Evolutionary conservation across 83 land plant species (phyloP).

Genomic region (Thuja plicata): DNA sequence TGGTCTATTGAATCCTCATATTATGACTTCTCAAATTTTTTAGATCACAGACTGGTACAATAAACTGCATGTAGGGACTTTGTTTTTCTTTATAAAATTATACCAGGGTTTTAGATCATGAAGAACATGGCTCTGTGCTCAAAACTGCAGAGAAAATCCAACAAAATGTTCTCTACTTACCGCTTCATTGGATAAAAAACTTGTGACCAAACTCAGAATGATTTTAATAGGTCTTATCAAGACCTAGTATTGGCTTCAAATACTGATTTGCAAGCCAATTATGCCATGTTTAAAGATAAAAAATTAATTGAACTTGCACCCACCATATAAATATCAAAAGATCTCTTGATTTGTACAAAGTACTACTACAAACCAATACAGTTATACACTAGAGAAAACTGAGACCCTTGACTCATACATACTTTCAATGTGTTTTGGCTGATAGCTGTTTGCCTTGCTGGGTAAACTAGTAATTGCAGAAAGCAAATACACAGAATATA

Average conservation of each 20-base stretch:
- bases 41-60: not conserved
- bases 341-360: not conserved
- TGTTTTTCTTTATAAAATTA: not conserved
- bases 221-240: not conserved
- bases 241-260: not conserved
- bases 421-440: not conserved
- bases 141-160: not conserved
- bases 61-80: not conserved
- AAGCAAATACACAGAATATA: too few species aligned
- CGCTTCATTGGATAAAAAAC: not conserved
- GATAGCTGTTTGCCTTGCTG: not conserved
- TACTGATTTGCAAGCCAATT: not conserved
- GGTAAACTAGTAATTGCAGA: too few species aligned
- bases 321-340: not conserved
- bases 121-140: not conserved
- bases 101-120: not conserved
- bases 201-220: not conserved
- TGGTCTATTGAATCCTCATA: not conserved
- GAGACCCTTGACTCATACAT: not conserved
- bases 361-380: not conserved
- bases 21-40: not conserved
- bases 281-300: not conserved
- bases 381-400: not conserved
- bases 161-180: not conserved
- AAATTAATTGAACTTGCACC: not conserved